Evolutionary conservation across 306 rosid species (phyloP), one percentile per base, ranked within the genome.

Genomic region (Casuarina cunninghamiana): DNA sequence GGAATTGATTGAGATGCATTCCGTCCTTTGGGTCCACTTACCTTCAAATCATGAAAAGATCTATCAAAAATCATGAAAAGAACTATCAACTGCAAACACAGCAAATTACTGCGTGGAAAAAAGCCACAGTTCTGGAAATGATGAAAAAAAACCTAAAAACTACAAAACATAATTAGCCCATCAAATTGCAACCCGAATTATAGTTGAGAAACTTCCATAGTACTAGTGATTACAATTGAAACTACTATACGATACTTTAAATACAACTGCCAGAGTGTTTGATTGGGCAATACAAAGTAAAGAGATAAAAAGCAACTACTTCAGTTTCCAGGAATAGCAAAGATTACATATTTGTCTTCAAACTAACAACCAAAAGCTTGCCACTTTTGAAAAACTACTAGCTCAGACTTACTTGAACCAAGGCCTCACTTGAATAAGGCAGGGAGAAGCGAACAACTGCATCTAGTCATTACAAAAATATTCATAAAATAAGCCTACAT

Each of bases 1-100:
- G 91, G 91, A 79, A 87, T 88, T 70, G 97, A 88, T 71, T 90
- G 98, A 43, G 87, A 81, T 49, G 50, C 69, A 72, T 81, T 89
- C 92, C 89, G 84, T 53, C 86, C 89, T 82, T 87, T 93, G 35
- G 80, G 37, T 70, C 87, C 93, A 60, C 77, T 79, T 63, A 78
- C 60, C 97, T 90, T 75, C 76, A 85, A 67, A 73, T 65, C 49
- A 78, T 19, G 51, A 79, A 84, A 32, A 77, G 46, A 65, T 2
- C 66, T 19, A 68, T 48, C n/a, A 69, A 19, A 55, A 32, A 48
- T 49, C 51, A 77, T 45, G 61, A 11, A 11, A 78, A 0, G 38
- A 71, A 60, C 46, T 50, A 21, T 17, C 60, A 53, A 66, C 17
- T 74, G 49, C 35, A 76, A 44, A 67, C 60, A 66, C 17, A 78